Evolutionary conservation across 306 rosid species (phyloP), one percentile per base, ranked within the genome.

Genomic region (Lagenaria siceraria): DNA sequence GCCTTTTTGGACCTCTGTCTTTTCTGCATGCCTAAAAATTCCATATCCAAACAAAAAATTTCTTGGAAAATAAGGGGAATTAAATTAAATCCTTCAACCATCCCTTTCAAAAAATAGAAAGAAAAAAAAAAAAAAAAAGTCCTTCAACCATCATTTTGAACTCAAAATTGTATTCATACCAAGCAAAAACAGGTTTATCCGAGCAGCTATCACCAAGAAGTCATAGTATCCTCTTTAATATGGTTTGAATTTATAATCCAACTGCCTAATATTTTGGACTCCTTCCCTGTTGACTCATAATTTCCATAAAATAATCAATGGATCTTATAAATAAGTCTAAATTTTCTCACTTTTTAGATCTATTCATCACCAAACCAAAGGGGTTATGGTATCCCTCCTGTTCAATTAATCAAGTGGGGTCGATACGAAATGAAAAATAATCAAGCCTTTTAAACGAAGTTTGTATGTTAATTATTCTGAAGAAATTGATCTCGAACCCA

Each of bases 1-100:
- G 75, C 35, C 75, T 46, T 70, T 70, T 43, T 70, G 27, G 75
- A 70, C 56, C 75, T 46, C 18, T n/a, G 53, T 54, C 33, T 68
- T 68, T 38, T 66, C 74, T 36, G 33, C 74, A 68, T 68, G 17
- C 29, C 73, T 9, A 40, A 38, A 42, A 68, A 0, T 68, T 68
- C 10, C 72, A 68, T 10, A 22, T 42, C 7, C 54, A 68, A 68
- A 68, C 74, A 43, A 68, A 22, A 33, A 40, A 21, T 21, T 68
- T 22, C 33, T 40, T 10, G 74, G 54, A 68, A 68, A 68, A 68
- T 68, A 1, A 38, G 15, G 4, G 19, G n/a, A n/a, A n/a, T n/a
- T n/a, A n/a, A 25, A 29, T 0, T 36, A 62, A 64, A 66, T 21
- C 10, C 38, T 61, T 59, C 15, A 10, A 46, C 51, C 51, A 46